A percentile compares a stretch with the other conserved stretches of the same genome.
phyloP scores from a whole-genome alignment of 306 rosid species.

The Dicorynia guianensis region DNA sequence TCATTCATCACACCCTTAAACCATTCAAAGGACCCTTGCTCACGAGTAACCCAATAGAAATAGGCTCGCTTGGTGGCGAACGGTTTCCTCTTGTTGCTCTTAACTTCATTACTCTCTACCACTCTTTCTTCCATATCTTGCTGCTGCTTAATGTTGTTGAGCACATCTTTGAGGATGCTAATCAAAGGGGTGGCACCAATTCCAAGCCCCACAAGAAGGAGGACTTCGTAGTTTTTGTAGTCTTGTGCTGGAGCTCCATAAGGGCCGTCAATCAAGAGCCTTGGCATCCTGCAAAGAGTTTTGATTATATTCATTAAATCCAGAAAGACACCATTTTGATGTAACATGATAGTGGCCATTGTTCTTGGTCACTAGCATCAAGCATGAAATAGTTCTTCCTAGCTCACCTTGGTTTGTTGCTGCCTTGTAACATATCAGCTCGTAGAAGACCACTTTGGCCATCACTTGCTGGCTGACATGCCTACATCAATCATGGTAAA shows the following conservation, averaged over 20 bases:
- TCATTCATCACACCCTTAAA: conserved; percentile 85
- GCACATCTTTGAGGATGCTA: conserved; percentile 86
- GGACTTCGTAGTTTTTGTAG: conserved; percentile 82
- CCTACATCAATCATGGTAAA: conserved; percentile 49
- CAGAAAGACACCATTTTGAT: not conserved
- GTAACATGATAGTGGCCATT: not conserved
- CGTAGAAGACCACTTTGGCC: conserved; percentile 79
- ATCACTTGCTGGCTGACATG: conserved; percentile 75
- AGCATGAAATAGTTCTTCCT: not conserved
- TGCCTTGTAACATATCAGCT: conserved; percentile 66
- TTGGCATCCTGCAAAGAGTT: conserved; percentile 73
- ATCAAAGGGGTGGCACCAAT: conserved; percentile 90
- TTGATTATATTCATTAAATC: not conserved
- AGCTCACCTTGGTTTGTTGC: conserved; percentile 61
- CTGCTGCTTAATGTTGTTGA: conserved; percentile 74
- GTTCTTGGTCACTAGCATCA: not conserved
- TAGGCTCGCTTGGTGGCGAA: conserved; percentile 79
- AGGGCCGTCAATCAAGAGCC: conserved; percentile 75
- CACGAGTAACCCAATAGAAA: conserved; percentile 92
- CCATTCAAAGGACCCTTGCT: conserved; percentile 92
- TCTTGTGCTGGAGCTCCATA: conserved; percentile 97
- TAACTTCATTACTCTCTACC: conserved; percentile 38
- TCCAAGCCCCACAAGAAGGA: conserved; percentile 88
- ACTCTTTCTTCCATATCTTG: conserved; percentile 56
- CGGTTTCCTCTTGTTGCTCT: conserved; percentile 54